These are phyloP conservation scores for Colletotrichum spaethianum DNA, from an alignment of 2,329 filamentous ascomycete species.

Conservation along the genomic window DNA sequence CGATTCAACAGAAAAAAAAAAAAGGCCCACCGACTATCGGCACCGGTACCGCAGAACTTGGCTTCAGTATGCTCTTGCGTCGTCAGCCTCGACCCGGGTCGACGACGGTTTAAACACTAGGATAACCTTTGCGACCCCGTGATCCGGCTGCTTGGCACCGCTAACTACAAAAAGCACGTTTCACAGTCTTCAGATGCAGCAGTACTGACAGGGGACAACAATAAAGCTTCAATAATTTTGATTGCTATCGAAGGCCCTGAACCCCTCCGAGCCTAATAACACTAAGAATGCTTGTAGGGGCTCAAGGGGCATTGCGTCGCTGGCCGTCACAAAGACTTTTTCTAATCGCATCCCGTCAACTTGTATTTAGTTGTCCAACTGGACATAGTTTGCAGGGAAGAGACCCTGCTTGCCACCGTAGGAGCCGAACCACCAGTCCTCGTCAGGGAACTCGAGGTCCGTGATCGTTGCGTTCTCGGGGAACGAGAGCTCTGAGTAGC, in stretches of 20 bases:
- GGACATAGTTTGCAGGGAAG: slow-evolving; percentile 83
- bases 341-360: slow-evolving; percentile 18
- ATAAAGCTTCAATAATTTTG: slow-evolving; percentile 2
- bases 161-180: not conserved
- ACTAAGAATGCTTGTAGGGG: slow-evolving; percentile 7
- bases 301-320: slow-evolving; percentile 22
- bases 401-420: slow-evolving; percentile 85
- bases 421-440: slow-evolving; percentile 98
- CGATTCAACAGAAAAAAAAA: too few relatives aligned
- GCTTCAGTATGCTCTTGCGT: not conserved
- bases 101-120: not conserved
- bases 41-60: not conserved
- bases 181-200: not conserved
- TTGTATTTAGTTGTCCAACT: slow-evolving; percentile 61
- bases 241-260: slow-evolving; percentile 17
- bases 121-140: not conserved
- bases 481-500: slow-evolving; percentile 78
- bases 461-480: slow-evolving; percentile 89
- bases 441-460: slow-evolving; percentile 93
- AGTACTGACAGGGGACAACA: not conserved
- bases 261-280: slow-evolving; percentile 10
- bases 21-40: not conserved
- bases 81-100: not conserved
- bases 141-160: not conserved
- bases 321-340: slow-evolving; percentile 38